Conservation (phyloP, 2,329 filamentous ascomycete species). For the Colletotrichum sp. region DNA sequence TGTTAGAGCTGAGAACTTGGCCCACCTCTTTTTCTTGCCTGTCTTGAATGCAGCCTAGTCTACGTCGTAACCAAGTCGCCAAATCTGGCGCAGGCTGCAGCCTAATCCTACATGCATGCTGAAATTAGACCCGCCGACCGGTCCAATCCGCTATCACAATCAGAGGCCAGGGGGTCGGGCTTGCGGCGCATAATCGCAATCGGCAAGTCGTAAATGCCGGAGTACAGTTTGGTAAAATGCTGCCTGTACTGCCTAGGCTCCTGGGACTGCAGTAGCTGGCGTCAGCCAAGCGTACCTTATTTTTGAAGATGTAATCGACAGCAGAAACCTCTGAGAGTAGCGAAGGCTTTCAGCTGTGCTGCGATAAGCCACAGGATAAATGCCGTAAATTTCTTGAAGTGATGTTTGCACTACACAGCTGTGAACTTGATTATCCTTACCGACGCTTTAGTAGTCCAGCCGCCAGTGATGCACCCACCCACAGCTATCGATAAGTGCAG, state of each 20-base stretch:
- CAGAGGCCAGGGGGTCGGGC: background rate
- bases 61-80: background rate
- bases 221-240: accelerated
- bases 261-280: too few relatives aligned
- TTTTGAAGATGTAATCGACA: background rate
- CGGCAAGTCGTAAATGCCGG: background rate
- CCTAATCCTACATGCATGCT: background rate
- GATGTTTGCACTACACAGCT: too few relatives aligned
- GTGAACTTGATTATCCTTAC: too few relatives aligned
- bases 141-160: background rate
- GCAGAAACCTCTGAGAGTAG: background rate
- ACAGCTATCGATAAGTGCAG: too few relatives aligned
- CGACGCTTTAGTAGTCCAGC: too few relatives aligned
- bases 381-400: too few relatives aligned
- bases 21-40: background rate
- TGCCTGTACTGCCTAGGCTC: background rate
- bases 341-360: too few relatives aligned
- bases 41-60: background rate
- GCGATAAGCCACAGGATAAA: too few relatives aligned
- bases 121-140: background rate
- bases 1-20: background rate
- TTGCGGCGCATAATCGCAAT: background rate
- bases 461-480: too few relatives aligned
- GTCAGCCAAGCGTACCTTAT: background rate
- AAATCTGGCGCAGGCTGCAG: background rate